Conservation (phyloP, 2,329 filamentous ascomycete species). For the Uncinocarpus reesii region DNA sequence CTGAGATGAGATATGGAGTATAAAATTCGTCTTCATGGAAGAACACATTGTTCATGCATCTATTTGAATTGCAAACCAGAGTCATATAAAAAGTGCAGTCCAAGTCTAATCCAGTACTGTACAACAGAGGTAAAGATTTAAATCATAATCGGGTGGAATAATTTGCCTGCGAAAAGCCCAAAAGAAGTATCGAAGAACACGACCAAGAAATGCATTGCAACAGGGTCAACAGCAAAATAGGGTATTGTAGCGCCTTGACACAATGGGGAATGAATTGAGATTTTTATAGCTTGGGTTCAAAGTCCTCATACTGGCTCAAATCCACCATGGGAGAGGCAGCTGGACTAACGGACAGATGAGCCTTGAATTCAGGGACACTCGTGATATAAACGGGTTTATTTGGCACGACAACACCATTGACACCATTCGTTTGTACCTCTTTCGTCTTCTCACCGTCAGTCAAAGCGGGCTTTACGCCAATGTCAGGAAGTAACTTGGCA, state of each 20-base stretch:
- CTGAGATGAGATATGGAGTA: not conserved
- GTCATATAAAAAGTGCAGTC: conserved; percentile 1
- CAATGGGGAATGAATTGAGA: not conserved
- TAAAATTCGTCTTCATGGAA: not conserved
- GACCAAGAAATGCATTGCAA: not conserved
- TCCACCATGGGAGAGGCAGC: conserved; percentile 65
- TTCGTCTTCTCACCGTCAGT: conserved; percentile 31
- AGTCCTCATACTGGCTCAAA: conserved; percentile 74
- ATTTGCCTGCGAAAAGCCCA: not conserved
- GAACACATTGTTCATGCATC: not conserved
- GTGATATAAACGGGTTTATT: conserved; percentile 54
- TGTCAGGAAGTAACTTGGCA: conserved; percentile 37
- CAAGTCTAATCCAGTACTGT: conserved; percentile 1
- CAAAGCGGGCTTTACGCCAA: conserved; percentile 36
- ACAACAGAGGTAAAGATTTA: not conserved
- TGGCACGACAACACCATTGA: conserved; percentile 20
- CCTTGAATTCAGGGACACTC: conserved; percentile 73
- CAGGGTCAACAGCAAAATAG: not conserved
- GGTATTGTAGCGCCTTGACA: not conserved
- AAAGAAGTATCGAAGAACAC: not conserved
- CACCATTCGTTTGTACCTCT: conserved; percentile 27
- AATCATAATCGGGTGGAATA: not conserved
- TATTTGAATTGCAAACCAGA: not conserved
- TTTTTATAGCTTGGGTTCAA: conserved; percentile 64
- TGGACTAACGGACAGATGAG: conserved; percentile 58